These are phyloP conservation scores for Piper betle DNA, from an alignment of 164 flowering plant species.

Conservation along the genomic window DNA sequence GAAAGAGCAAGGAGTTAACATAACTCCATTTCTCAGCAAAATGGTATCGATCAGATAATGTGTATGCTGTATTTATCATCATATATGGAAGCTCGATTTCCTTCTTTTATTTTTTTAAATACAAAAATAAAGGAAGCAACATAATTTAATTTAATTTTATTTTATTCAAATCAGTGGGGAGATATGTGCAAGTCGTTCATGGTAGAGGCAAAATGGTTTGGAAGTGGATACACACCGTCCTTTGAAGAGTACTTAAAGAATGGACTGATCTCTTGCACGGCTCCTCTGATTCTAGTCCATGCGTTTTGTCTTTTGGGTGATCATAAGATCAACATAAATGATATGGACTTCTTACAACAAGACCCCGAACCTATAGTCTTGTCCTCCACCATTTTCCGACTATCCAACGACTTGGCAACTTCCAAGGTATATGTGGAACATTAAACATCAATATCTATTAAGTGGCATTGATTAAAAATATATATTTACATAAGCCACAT, in stretches of 20 bases:
- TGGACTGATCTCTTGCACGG: constrained; percentile 28
- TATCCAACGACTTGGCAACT: constrained; percentile 2
- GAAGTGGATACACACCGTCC: constrained; percentile 22
- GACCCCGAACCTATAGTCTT: neutral
- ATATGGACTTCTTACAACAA: neutral
- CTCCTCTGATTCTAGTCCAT: constrained; percentile 16
- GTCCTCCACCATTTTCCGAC: constrained; percentile 2
- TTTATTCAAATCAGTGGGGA: constrained; percentile 22
- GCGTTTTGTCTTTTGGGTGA: constrained; percentile 5
- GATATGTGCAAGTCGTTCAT: constrained; percentile 25
- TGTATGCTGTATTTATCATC: no score
- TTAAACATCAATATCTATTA: neutral
- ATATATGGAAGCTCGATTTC: no score
- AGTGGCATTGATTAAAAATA: no score
- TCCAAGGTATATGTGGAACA: neutral
- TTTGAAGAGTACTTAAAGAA: constrained; percentile 29
- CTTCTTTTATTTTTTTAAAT: neutral
- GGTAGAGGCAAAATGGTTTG: constrained; percentile 38
- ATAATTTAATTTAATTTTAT: neutral
- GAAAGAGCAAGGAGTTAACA: constrained; percentile 1
- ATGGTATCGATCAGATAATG: neutral
- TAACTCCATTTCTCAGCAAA: neutral
- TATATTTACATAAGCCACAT: neutral
- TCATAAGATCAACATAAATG: constrained; percentile 3
- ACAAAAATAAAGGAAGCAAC: no score